Conservation (phyloP, 176 grass and related monocot species). For the Zea mays region Zm-B73-REFERENCE-NAM-5.0 NC_050098.1:213618501-213619000, state of each 20-base stretch:
- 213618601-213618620: neutral
- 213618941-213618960: conserved; percentile 91
- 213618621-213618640: neutral
- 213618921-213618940: conserved; percentile 73
- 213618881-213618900: conserved; percentile 76
- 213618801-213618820: neutral
- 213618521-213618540: too few relatives aligned
- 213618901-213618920: conserved; percentile 94
- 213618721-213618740: neutral
- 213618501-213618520: too few relatives aligned
- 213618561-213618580: neutral
- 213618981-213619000: conserved; percentile 94
- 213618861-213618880: neutral
- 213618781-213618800: neutral
- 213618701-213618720: neutral
- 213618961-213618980: conserved; percentile 78
- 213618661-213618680: neutral
- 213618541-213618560: neutral
- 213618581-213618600: neutral
- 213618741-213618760: conserved; percentile 1
- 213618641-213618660: neutral
- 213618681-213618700: neutral
- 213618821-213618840: neutral
- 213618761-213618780: conserved; percentile 12
- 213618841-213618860: conserved; percentile 1